Evolutionary conservation across 306 rosid genomes (phyloP).

Genomic region (Cicer arietinum): DNA sequence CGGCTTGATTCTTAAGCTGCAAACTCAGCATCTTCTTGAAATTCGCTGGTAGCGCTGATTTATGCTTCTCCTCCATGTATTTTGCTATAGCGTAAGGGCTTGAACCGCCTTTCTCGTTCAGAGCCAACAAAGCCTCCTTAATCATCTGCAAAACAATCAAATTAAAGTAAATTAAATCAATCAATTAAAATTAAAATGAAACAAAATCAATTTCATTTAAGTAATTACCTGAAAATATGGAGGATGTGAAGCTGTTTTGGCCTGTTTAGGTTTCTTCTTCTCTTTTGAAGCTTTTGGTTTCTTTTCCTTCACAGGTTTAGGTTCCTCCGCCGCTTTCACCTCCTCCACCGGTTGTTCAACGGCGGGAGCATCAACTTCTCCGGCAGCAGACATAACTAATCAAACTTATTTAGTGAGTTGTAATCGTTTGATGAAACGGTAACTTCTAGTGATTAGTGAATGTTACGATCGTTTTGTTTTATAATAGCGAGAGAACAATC

Average conservation of each 20-base stretch:
- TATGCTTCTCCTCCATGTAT: conserved; percentile 87
- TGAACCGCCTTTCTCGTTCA: conserved; percentile 80
- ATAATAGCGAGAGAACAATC: conserved; percentile 49
- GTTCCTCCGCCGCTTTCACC: conserved; percentile 44
- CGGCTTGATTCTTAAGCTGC: conserved; percentile 79
- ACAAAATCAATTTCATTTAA: neutral
- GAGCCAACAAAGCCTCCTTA: conserved; percentile 71
- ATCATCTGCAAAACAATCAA: conserved; percentile 64
- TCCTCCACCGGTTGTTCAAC: conserved; percentile 48
- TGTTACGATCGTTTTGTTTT: neutral
- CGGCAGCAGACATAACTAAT: conserved; percentile 57
- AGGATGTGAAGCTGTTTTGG: conserved; percentile 75
- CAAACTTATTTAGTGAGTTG: neutral
- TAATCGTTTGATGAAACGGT: neutral
- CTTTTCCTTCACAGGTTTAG: conserved; percentile 56
- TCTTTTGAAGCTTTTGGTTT: conserved; percentile 58
- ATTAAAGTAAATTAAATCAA: neutral
- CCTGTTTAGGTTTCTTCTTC: conserved; percentile 64
- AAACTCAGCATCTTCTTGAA: conserved; percentile 74
- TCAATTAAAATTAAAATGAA: neutral
- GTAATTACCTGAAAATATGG: conserved; percentile 77
- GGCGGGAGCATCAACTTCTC: conserved; percentile 44
- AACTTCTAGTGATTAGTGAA: accelerated
- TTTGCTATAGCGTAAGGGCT: conserved; percentile 91
- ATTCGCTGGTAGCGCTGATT: conserved; percentile 69